Evolutionary conservation across 2,329 filamentous ascomycete species (phyloP).

Genomic region (Fusarium sp.): DNA sequence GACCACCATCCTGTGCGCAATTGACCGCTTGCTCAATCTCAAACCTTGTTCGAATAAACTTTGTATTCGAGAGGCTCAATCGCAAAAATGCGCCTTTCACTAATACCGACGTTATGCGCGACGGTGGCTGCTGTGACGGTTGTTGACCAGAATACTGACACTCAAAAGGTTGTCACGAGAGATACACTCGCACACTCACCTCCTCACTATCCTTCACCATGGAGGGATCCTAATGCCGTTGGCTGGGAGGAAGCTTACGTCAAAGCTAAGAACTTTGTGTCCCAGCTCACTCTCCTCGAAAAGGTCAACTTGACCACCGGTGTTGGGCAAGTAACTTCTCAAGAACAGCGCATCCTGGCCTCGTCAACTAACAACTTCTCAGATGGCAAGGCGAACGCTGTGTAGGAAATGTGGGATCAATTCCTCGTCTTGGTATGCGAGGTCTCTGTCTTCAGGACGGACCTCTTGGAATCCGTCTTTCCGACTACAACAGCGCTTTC

Average conservation of each 20-base stretch:
- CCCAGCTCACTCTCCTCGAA: constrained; percentile 83
- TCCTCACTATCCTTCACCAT: constrained; percentile 87
- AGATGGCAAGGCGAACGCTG: constrained; percentile 72
- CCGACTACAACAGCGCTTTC: constrained; percentile 86
- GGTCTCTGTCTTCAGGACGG: constrained; percentile 89
- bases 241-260: constrained; percentile 81
- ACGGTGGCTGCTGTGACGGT: background rate
- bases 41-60: background rate
- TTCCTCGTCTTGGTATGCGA: constrained; percentile 76
- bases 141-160: constrained; percentile 39
- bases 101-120: constrained; percentile 6
- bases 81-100: constrained; percentile 25
- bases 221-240: constrained; percentile 78
- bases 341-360: background rate
- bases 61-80: background rate
- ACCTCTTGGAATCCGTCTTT: constrained; percentile 80
- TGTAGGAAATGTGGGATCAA: constrained; percentile 79
- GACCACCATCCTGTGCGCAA: background rate
- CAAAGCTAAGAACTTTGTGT: constrained; percentile 83
- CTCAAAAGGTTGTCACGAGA: constrained; percentile 34
- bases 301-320: constrained; percentile 97
- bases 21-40: background rate
- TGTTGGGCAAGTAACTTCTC: constrained; percentile 70
- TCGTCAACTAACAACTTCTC: background rate
- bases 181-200: constrained; percentile 55